Conservation (phyloP, 208 protist genomes). For the Crithidia mellificae region DNA sequence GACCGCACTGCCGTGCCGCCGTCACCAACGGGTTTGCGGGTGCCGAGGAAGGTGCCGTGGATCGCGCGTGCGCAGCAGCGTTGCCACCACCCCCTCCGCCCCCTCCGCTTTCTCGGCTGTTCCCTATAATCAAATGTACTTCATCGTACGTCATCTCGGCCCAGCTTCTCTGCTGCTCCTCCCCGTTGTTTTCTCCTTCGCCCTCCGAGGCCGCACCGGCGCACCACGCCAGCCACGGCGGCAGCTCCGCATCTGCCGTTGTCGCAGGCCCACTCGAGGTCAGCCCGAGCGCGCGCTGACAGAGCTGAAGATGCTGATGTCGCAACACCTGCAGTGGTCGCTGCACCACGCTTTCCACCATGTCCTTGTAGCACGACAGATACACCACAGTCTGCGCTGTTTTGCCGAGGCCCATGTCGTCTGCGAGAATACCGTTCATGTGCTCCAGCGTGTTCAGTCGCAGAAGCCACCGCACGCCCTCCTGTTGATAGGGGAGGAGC, state of each 20-base stretch:
- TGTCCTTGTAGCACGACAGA: constrained; percentile 69
- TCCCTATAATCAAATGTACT: not conserved
- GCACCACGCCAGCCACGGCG: constrained; percentile 30
- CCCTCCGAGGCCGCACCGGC: not conserved
- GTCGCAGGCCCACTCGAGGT: not conserved
- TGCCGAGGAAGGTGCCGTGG: too few species aligned
- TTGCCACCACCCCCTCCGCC: too few species aligned
- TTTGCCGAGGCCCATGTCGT: constrained; percentile 99
- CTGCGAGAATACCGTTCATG: constrained; percentile 91
- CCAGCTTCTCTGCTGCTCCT: too few species aligned
- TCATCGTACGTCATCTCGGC: not conserved
- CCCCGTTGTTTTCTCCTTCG: not conserved
- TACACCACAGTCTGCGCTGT: constrained; percentile 95
- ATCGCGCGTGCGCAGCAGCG: too few species aligned
- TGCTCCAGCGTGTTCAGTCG: constrained; percentile 86
- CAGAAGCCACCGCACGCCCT: constrained; percentile 97
- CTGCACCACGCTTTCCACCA: constrained; percentile 41
- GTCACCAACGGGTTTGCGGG: not conserved
- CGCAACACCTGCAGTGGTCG: constrained; percentile 18
- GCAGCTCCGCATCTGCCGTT: constrained; percentile 3
- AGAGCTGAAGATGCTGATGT: constrained; percentile 11
- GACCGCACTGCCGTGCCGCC: constrained; percentile 2
- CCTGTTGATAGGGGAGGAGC: constrained; percentile 95
- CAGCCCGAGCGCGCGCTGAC: constrained; percentile 20
- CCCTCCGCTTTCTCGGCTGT: too few species aligned